A percentile compares a stretch with the other conserved stretches of the same genome.
phyloP scores from a whole-genome alignment of 176 grass and related monocot genomes.

The Phragmites australis region DNA sequence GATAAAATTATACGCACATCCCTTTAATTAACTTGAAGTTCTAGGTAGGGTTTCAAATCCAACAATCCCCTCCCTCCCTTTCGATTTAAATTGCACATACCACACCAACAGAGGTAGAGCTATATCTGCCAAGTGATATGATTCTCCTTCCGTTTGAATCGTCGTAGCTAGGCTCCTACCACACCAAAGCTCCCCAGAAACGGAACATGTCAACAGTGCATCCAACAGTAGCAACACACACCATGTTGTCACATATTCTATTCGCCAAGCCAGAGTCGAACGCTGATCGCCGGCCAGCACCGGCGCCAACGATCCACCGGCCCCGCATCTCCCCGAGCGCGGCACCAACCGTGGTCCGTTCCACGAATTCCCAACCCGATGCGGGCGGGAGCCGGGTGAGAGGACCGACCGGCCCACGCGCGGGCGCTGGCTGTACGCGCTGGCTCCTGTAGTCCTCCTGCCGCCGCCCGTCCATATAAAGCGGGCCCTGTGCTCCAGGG shows the following conservation, averaged over 20 bases:
- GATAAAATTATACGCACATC: too few species aligned
- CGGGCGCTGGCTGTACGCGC: background rate
- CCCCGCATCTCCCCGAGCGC: background rate
- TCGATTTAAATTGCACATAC: background rate
- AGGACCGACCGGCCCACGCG: conserved; percentile 12
- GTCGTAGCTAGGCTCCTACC: background rate
- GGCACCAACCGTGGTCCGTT: background rate
- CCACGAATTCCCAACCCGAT: background rate
- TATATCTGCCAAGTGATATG: too few species aligned
- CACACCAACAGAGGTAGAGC: background rate
- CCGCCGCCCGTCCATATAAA: background rate
- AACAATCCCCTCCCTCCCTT: too few species aligned
- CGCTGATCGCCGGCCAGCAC: background rate
- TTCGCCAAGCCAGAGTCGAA: background rate
- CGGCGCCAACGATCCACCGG: background rate
- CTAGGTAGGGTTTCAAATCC: too few species aligned
- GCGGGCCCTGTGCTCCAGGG: background rate
- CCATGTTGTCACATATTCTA: background rate
- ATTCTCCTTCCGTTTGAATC: background rate
- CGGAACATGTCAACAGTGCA: background rate
- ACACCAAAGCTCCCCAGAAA: background rate
- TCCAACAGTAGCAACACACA: background rate
- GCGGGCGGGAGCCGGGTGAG: background rate
- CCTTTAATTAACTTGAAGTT: too few species aligned
- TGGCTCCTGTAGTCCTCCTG: background rate